Base-by-base conservation (phyloP, 1,284 basidiomycete genomes). In the Xerocomus nothofagi region DNA sequence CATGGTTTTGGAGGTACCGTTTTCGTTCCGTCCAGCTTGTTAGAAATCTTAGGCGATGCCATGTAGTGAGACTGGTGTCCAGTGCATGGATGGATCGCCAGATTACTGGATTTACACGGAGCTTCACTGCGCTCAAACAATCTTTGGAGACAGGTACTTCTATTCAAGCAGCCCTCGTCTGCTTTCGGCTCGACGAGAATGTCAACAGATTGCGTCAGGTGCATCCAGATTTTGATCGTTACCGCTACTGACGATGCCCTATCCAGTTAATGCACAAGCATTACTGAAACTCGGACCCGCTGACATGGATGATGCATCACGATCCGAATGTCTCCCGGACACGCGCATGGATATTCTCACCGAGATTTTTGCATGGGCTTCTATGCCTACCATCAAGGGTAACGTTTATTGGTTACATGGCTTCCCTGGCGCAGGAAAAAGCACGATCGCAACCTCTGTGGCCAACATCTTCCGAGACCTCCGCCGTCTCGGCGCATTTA, bases 401-500 rank as follows among this genome's bases (percentile, higher is more conserved):
- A 67, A 56, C 15, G 41, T 71, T 6, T 68, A 67, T 24, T 71
- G 67, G 69, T 36, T 69, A 17, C 55, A 66, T 21, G 70, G 64
- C 4, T 58, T 63, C 31, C 65, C 67, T 0, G 69, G 69, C 11
- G 45, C 63, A 12, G 68, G 70, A 9, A 69, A 69, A 53, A 69
- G 63, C 29, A 58, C 70, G 0, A 57, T 69, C 18, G 50, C 68
- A 6, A 68, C 59, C 0, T 66, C 69, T 1, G 50, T 67, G 6
- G 66, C 66, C 38, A 56, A 65, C 39, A 49, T 64, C 23, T 62
- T 62, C 29, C 54, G 61, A n/a, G 53, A 66, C 0, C 50, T 62
- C 3, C 56, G 58, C 9, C 57, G 58, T 34, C 66, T 71, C 8
- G 66, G 68, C 10, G 66, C 70, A 1, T 67, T 64, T 34, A 37